These are phyloP conservation scores for Tulasnella calospora DNA, from an alignment of 768 basidiomycete genomes.

Conservation along the genomic window DNA sequence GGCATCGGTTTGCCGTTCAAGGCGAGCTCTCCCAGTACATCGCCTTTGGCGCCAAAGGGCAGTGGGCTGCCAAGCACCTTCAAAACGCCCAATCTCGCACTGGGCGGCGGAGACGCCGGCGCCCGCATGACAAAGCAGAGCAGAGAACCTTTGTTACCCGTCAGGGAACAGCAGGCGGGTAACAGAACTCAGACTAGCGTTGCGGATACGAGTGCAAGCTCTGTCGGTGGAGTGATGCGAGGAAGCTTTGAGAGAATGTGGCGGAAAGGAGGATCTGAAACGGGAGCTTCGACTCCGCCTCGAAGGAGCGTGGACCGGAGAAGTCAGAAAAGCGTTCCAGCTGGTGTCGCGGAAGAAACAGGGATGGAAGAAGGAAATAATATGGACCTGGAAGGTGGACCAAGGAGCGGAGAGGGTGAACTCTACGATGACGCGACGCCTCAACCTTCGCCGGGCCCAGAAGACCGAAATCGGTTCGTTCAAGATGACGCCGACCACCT, in stretches of 20 bases:
- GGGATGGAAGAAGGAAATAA: slow-evolving; percentile 32
- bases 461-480: slow-evolving; percentile 15
- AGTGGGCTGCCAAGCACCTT: slow-evolving; percentile 7
- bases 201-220: neutral
- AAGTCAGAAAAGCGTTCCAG: neutral
- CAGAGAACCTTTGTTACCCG: slow-evolving; percentile 67
- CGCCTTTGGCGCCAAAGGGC: slow-evolving; percentile 9
- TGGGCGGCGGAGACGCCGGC: slow-evolving; percentile 30
- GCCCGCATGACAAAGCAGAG: slow-evolving; percentile 50
- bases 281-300: slow-evolving; percentile 28
- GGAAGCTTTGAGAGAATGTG: slow-evolving; percentile 59
- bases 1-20: slow-evolving; percentile 21
- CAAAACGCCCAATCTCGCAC: slow-evolving; percentile 8
- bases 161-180: slow-evolving; percentile 38
- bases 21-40: slow-evolving; percentile 12
- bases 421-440: neutral
- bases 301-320: neutral
- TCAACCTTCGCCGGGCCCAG: neutral
- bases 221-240: slow-evolving; percentile 41
- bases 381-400: slow-evolving; percentile 10
- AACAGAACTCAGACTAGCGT: neutral
- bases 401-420: slow-evolving; percentile 19
- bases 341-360: slow-evolving; percentile 30
- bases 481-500: neutral
- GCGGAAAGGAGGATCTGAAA: slow-evolving; percentile 39